phyloP scores from a whole-genome alignment of 139 green algal species.

The Trebouxia sp. region DNA sequence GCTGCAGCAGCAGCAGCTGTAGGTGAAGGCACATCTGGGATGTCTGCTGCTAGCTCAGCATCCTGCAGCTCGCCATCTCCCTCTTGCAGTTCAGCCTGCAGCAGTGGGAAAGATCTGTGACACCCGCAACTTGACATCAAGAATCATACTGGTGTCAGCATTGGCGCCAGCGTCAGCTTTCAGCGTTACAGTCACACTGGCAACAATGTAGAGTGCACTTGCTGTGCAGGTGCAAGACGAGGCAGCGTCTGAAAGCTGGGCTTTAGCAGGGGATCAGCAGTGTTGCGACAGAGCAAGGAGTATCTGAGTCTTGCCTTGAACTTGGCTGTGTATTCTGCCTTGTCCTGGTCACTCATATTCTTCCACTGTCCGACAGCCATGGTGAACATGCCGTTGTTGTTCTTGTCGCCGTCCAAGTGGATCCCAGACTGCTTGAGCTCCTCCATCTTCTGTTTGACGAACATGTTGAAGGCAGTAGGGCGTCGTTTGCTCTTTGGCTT shows the following conservation, averaged over 20 bases:
- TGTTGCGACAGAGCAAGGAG: neutral
- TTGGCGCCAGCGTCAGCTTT: too few relatives aligned
- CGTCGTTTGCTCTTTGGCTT: conserved; percentile 13
- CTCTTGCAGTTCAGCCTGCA: neutral
- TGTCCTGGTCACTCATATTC: neutral
- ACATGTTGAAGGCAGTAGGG: conserved; percentile 52
- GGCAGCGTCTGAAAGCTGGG: too few relatives aligned
- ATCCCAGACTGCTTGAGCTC: conserved; percentile 35
- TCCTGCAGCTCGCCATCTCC: neutral
- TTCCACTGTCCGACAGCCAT: conserved; percentile 18
- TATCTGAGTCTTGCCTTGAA: neutral
- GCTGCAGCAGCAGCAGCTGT: neutral
- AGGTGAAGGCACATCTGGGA: neutral
- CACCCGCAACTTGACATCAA: too few relatives aligned
- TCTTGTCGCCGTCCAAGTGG: conserved; percentile 23
- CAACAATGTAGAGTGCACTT: too few relatives aligned
- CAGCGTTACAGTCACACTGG: too few relatives aligned
- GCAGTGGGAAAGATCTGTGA: neutral
- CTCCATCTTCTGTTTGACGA: conserved; percentile 44
- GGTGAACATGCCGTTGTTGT: conserved; percentile 46
- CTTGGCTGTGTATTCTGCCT: conserved; percentile 1
- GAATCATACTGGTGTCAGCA: too few relatives aligned
- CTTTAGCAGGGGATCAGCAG: too few relatives aligned
- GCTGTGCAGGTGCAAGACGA: too few relatives aligned
- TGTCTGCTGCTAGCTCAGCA: neutral